These are phyloP conservation scores for Ophiostoma piceae DNA, from an alignment of 2,329 filamentous ascomycete species.

Conservation along the genomic window DNA sequence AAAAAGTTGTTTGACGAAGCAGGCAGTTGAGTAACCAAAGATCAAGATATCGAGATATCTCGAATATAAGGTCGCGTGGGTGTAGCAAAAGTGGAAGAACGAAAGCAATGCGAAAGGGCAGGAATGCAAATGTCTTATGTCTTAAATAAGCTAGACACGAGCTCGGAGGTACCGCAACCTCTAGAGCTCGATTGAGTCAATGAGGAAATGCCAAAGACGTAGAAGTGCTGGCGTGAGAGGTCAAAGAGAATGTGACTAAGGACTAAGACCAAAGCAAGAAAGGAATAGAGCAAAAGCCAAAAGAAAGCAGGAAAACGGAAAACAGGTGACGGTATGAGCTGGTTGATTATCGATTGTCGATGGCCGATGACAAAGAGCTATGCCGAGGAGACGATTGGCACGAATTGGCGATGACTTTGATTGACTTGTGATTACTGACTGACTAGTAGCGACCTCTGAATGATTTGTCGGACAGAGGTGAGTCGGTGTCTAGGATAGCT, in stretches of 20 bases:
- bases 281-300: background rate
- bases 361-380: background rate
- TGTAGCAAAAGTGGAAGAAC: background rate
- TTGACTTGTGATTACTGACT: background rate
- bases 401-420: background rate
- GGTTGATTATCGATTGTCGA: no score
- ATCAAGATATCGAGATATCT: background rate
- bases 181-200: conserved; percentile 8
- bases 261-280: conserved; percentile 4
- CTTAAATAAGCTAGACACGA: background rate
- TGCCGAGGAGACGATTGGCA: background rate
- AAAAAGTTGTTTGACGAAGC: background rate
- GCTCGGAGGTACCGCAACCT: background rate
- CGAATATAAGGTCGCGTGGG: background rate
- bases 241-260: conserved; percentile 1
- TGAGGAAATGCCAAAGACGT: background rate
- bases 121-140: conserved; percentile 1
- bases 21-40: background rate
- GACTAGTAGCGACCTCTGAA: background rate
- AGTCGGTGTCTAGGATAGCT: background rate
- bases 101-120: background rate
- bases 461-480: background rate
- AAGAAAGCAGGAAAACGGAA: background rate
- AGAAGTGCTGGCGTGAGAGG: background rate
- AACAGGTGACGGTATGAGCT: no score